A percentile compares a stretch with the other conserved stretches of the same genome.
Conservation (phyloP, 768 basidiomycete genomes). For the Dentipellis sp. region DNA sequence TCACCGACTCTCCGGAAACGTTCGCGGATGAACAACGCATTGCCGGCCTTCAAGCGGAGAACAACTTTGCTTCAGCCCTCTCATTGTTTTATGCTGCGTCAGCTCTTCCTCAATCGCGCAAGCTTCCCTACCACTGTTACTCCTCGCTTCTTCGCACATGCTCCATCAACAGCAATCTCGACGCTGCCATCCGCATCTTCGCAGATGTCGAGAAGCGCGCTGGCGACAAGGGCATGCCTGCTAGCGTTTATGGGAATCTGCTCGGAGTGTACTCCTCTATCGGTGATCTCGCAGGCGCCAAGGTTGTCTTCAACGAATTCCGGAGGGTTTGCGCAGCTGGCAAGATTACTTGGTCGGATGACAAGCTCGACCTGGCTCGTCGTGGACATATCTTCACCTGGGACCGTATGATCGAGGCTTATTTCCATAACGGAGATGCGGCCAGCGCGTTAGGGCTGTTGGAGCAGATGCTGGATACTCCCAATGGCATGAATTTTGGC, state of each 20-base stretch:
- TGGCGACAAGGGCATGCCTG: slow-evolving; percentile 22
- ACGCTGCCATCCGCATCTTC: slow-evolving; percentile 57
- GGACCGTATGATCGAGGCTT: slow-evolving; percentile 70
- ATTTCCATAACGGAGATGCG: slow-evolving; percentile 55
- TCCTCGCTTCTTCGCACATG: slow-evolving; percentile 51
- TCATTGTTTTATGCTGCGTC: slow-evolving; percentile 59
- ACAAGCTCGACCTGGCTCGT: slow-evolving; percentile 13
- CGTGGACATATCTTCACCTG: slow-evolving; percentile 41
- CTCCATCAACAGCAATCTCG: slow-evolving; percentile 44
- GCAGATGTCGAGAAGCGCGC: slow-evolving; percentile 45
- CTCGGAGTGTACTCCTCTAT: slow-evolving; percentile 48
- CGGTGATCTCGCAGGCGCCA: slow-evolving; percentile 38
- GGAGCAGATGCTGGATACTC: slow-evolving; percentile 57
- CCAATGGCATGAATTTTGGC: slow-evolving; percentile 22
- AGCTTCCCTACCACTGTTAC: slow-evolving; percentile 33
- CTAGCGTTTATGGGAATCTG: slow-evolving; percentile 40
- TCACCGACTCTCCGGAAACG: slow-evolving; percentile 20
- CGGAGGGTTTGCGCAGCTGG: slow-evolving; percentile 30
- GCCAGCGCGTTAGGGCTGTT: slow-evolving; percentile 58
- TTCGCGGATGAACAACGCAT: slow-evolving; percentile 30
- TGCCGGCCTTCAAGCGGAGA: slow-evolving; percentile 43
- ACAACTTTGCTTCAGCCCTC: slow-evolving; percentile 64
- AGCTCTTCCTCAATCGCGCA: slow-evolving; percentile 22
- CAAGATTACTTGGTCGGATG: slow-evolving; percentile 24
- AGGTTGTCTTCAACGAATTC: slow-evolving; percentile 59